Evolutionary conservation across 2,329 filamentous ascomycete species (phyloP), one percentile per base, ranked within the genome.

Genomic region (Fusarium sp.): DNA sequence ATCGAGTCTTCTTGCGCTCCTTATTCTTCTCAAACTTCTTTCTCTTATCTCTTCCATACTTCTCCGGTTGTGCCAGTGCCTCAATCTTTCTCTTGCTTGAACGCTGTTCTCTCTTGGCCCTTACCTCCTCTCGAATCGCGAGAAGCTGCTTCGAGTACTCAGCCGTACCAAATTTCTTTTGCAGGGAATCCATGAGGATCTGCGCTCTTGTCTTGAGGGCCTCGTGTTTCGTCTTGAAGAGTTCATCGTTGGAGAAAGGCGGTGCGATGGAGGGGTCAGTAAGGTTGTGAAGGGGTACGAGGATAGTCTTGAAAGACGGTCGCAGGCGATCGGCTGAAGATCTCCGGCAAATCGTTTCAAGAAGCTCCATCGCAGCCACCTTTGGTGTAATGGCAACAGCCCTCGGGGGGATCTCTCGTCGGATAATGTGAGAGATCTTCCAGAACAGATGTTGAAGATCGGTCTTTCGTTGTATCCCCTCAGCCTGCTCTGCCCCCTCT

Each of bases 71-170:
- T 56, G 89, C 89, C 30, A 99, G 91, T 17, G 94, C 94, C 80
- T 97, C 95, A 73, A 98, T 94, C 83, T 94, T 94, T 78, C 96
- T 90, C 89, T 99, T 99, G 73, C 88, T 90, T 61, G 92, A 90
- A 73, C 97, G 87, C 78, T 91, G 90, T 80, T 94, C 90, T 75
- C 96, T 87, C 78, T 92, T 90, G 73, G 88, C 87, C 79, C 89
- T 90, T n/a, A 96, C 91, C 22, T 87, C 89, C 59, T 93, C 91
- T 69, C 94, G 90, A 12, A 97, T 94, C 45, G 88, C 88, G 44
- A 93, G 83, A 79, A 98, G 86, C 51, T 92, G 88, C 62, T 88
- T 87, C n/a, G 95, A 91, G 83, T 95, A 99, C 70, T 90, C 90
- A 2, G 91, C 89, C 5, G 93, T 94, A 45, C 96, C 96, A 58